These are phyloP conservation scores for Asclepias syriaca DNA, from an alignment of 257 asterid species.

Conservation along the genomic window DNA sequence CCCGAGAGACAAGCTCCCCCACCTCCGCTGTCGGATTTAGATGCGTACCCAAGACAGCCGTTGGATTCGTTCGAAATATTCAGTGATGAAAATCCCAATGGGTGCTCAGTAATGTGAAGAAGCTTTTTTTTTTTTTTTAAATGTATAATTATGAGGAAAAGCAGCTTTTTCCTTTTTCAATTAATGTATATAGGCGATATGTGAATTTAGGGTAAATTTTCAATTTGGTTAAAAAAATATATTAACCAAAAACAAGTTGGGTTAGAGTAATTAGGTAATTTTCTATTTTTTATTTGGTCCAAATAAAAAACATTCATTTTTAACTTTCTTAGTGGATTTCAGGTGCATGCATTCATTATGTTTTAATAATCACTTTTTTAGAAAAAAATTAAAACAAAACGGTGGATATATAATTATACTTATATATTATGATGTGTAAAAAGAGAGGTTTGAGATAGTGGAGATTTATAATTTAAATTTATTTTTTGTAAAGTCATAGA, in stretches of 20 bases:
- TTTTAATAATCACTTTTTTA: too few species aligned
- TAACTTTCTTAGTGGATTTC: neutral
- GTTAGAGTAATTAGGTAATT: neutral
- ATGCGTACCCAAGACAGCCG: conserved; percentile 43
- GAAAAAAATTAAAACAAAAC: too few species aligned
- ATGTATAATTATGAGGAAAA: neutral
- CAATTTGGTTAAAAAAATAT: neutral
- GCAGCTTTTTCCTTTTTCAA: neutral
- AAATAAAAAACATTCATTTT: neutral
- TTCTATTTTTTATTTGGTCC: neutral
- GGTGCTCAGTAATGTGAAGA: conserved; percentile 50
- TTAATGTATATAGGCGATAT: conserved; percentile 4
- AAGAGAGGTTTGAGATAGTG: conserved; percentile 15
- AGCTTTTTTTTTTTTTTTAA: conserved; percentile 21
- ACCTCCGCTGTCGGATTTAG: conserved; percentile 36
- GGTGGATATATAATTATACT: too few species aligned
- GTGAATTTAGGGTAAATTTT: conserved; percentile 4
- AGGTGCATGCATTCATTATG: neutral
- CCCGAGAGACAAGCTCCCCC: conserved; percentile 16
- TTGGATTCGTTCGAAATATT: conserved; percentile 72
- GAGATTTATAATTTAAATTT: neutral
- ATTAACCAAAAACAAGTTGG: neutral
- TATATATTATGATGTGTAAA: conserved; percentile 29
- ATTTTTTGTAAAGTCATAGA: too few species aligned
- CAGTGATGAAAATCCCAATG: conserved; percentile 79